phyloP scores from a whole-genome alignment of 805 yeast genomes.

The Candida nemodendra region DNA sequence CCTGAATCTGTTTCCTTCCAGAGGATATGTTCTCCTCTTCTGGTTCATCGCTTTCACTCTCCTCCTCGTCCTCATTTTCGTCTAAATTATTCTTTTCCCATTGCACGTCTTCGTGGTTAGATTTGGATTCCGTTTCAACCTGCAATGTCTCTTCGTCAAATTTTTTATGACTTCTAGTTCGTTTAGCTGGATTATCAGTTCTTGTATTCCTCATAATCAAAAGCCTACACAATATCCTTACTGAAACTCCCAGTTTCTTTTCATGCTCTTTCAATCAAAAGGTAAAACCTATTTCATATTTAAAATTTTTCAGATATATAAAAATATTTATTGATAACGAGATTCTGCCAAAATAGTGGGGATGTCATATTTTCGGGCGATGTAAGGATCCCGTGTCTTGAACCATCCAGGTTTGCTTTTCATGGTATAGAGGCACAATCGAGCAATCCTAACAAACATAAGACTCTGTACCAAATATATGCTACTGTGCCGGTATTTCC shows the following conservation, averaged over 20 bases:
- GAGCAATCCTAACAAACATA: slow-evolving; percentile 20
- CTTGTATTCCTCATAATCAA: not conserved
- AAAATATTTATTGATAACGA: too few species aligned
- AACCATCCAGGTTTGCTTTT: too few species aligned
- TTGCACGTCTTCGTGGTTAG: not conserved
- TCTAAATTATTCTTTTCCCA: slow-evolving; percentile 8
- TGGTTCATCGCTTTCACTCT: slow-evolving; percentile 47
- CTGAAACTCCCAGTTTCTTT: too few species aligned
- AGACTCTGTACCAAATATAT: slow-evolving; percentile 19
- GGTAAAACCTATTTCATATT: too few species aligned
- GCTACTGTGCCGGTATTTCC: slow-evolving; percentile 13
- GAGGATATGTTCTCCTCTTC: slow-evolving; percentile 40
- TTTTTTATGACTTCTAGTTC: slow-evolving; percentile 20
- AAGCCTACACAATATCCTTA: too few species aligned
- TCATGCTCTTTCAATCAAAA: too few species aligned
- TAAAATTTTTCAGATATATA: too few species aligned
- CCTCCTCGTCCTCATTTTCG: slow-evolving; percentile 17
- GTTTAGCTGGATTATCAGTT: slow-evolving; percentile 11
- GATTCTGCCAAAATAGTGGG: too few species aligned
- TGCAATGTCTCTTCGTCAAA: slow-evolving; percentile 14
- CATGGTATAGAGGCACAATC: too few species aligned
- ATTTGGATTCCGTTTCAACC: not conserved
- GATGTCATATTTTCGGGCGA: too few species aligned
- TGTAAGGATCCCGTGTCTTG: too few species aligned
- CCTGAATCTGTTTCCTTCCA: slow-evolving; percentile 11